phyloP scores from a whole-genome alignment of 2,329 filamentous ascomycete genomes.

The Colletotrichum salicis region DNA sequence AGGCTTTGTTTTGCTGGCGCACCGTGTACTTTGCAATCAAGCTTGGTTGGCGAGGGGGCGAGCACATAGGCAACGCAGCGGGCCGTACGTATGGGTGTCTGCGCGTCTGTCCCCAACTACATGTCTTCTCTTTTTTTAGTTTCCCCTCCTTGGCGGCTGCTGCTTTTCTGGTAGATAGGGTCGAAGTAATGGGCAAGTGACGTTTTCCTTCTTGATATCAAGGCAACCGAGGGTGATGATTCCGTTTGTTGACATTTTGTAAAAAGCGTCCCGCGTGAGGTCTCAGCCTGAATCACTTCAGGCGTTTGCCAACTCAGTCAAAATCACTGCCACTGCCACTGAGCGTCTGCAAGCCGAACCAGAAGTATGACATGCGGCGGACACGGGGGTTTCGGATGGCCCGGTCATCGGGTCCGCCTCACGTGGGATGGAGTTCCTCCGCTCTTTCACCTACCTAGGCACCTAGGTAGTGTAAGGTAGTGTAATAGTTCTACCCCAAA shows the following conservation, averaged over 20 bases:
- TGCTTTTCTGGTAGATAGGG: constrained; percentile 32
- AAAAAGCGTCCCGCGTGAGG: not conserved
- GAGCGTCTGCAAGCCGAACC: not conserved
- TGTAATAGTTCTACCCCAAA: too few species aligned
- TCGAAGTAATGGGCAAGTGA: constrained; percentile 34
- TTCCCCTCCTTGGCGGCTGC: constrained; percentile 11
- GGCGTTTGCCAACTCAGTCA: not conserved
- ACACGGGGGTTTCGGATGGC: not conserved
- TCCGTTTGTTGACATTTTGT: not conserved
- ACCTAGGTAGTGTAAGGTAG: too few species aligned
- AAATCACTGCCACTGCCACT: too few species aligned
- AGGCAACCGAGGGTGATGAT: not conserved
- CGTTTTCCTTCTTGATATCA: constrained; percentile 10
- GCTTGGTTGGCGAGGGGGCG: constrained; percentile 7
- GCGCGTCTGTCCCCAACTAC: not conserved
- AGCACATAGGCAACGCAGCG: constrained; percentile 8
- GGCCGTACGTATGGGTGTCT: not conserved
- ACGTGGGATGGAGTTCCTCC: not conserved
- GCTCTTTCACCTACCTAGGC: not conserved
- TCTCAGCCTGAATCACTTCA: too few species aligned
- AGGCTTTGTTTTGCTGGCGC: constrained; percentile 18
- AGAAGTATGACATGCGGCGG: not conserved
- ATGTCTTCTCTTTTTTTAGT: not conserved
- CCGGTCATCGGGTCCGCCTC: constrained; percentile 22
- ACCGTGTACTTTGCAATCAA: constrained; percentile 29